Conservation (phyloP, 129 eudicot species). For the Escallonia rubra region DNA sequence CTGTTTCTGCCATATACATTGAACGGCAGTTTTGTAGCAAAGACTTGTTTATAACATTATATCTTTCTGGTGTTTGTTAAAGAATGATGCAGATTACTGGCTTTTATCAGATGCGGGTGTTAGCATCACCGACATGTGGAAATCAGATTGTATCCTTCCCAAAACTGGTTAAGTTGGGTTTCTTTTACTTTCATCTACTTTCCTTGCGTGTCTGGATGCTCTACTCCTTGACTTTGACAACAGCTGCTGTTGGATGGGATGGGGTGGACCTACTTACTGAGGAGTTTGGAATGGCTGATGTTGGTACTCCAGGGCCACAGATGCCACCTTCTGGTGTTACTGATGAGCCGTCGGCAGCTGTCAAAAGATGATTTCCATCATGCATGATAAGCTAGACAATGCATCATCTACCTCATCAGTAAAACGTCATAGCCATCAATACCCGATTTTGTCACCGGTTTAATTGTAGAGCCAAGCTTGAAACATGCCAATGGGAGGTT, state of each 20-base stretch:
- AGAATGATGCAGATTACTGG: slow-evolving; percentile 90
- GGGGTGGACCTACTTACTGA: slow-evolving; percentile 47
- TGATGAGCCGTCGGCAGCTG: slow-evolving; percentile 18
- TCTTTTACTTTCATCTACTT: too few species aligned
- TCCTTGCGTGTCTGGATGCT: neutral
- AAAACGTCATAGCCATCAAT: neutral
- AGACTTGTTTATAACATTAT: slow-evolving; percentile 6
- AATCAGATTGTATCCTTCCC: slow-evolving; percentile 64
- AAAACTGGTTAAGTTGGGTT: neutral
- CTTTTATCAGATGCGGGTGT: slow-evolving; percentile 71
- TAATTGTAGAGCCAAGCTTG: neutral
- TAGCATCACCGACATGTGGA: slow-evolving; percentile 84
- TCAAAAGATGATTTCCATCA: slow-evolving; percentile 30
- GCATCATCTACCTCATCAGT: too few species aligned
- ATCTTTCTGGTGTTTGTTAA: slow-evolving; percentile 21
- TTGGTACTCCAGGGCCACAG: slow-evolving; percentile 40
- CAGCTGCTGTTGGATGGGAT: slow-evolving; percentile 60
- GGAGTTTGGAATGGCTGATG: slow-evolving; percentile 50
- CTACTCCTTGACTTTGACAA: slow-evolving; percentile 24
- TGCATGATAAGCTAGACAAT: slow-evolving; percentile 4
- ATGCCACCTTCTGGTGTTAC: slow-evolving; percentile 45
- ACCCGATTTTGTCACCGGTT: neutral
- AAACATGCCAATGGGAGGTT: neutral
- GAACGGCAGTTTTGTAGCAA: neutral
- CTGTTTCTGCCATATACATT: neutral